Percentiles rank a stretch among this genome's conserved stretches.
Evolutionary conservation across 2,329 filamentous ascomycete species (phyloP).

Genomic region (Periconia digitata): DNA sequence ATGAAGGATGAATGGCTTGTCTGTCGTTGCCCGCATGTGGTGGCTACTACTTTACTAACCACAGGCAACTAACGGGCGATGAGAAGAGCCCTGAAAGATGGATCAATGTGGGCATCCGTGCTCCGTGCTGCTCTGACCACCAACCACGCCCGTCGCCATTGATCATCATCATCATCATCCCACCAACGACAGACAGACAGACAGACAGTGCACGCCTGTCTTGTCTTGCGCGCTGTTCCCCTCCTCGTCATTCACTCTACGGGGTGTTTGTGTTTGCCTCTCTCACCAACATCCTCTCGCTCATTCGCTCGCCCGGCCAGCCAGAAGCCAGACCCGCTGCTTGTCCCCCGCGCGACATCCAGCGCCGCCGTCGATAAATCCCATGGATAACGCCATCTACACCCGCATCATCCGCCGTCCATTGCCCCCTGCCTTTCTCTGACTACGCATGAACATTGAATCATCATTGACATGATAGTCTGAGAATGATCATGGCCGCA

Average conservation of each 20-base stretch:
- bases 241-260: conserved; percentile 8
- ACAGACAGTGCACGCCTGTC: neutral
- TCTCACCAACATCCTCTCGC: no score
- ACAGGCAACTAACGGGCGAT: no score
- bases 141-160: no score
- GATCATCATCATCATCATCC: no score
- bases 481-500: conserved; percentile 46
- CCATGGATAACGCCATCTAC: conserved; percentile 60
- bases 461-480: conserved; percentile 14
- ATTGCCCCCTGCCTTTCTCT: conserved; percentile 58
- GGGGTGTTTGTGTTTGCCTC: conserved; percentile 26
- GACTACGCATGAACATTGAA: conserved; percentile 50
- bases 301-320: no score
- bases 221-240: conserved; percentile 11
- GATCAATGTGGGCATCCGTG: no score
- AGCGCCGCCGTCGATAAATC: conserved; percentile 46
- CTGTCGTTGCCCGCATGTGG: no score
- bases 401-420: conserved; percentile 47
- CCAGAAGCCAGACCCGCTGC: conserved; percentile 18
- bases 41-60: no score
- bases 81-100: no score
- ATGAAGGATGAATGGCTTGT: no score
- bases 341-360: conserved; percentile 26
- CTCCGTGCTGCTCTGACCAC: no score
- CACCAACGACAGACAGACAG: conserved; percentile 16